These are phyloP conservation scores for Isatis lusitanica DNA, from an alignment of 441 rosid genomes.

Conservation along the genomic window DNA sequence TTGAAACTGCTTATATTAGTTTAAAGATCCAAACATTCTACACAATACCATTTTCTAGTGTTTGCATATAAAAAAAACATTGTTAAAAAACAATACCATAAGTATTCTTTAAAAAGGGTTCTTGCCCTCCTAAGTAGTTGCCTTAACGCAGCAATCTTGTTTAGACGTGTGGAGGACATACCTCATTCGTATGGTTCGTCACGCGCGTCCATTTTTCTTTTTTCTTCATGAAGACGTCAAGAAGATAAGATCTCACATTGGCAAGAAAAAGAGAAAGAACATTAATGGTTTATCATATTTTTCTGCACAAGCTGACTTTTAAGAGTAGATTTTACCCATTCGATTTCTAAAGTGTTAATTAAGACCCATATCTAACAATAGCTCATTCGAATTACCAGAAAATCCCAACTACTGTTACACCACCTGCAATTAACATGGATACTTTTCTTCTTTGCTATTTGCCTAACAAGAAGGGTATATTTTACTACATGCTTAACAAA, in stretches of 20 bases:
- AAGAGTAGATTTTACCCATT: no score
- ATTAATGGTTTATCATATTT: neutral
- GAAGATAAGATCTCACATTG: neutral
- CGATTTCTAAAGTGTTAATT: no score
- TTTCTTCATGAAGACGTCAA: neutral
- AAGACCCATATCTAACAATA: neutral
- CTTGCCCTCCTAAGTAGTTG: neutral
- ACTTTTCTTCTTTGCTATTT: neutral
- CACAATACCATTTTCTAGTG: no score
- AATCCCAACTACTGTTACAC: neutral
- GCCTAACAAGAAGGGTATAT: neutral
- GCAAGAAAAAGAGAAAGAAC: neutral
- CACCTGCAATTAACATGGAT: neutral
- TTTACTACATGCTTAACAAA: neutral
- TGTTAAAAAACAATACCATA: neutral
- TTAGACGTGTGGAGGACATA: conserved; percentile 21
- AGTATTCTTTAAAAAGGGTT: neutral
- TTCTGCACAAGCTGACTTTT: neutral
- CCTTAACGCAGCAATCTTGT: neutral
- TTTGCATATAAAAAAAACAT: neutral
- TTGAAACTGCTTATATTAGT: neutral
- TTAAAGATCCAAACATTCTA: no score
- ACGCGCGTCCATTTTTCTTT: neutral
- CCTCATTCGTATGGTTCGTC: neutral
- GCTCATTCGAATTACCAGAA: neutral